Base-by-base conservation (phyloP, 257 asterid species). In the Forsythia suspensa region DNA sequence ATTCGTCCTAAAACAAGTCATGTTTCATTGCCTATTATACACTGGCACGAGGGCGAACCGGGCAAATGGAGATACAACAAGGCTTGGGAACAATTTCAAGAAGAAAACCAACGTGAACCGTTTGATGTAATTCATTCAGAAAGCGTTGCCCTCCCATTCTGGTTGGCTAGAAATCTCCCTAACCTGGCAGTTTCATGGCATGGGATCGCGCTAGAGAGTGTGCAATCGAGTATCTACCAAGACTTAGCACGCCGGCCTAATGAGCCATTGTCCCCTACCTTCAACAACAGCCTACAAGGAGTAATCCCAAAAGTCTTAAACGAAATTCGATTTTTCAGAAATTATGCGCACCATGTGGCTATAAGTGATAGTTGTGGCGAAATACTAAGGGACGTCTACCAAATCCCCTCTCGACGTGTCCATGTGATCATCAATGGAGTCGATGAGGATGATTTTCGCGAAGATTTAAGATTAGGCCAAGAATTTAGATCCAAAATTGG, bases 141-240 rank as follows among this genome's bases (percentile, higher is more conserved):
- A 66, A 95, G 99, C 73, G 98, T 95, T n/a, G 92, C 97, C 39
- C 88, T 95, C 18, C 98, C 98, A 7, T 81, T 80, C 61, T 87
- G 92, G 87, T 68, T 93, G 11, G 98, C 98, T 0, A 82, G 87
- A 5, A 73, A 78, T 15, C 78, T 88, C 6, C 73, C 89, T 0
- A 89, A 93, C 83, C 93, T 95, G 16, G 99, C 82, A 1, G 99
- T 93, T 1, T 95, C 99, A 0, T 95, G 99, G 99, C 99, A 93
- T 20, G 97, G 98, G 10, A 95, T 95, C 43, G 98, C 99, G 8
- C 90, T 93, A 37, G 98, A 95, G 86, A 91, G 95, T 79, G 90
- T 91, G 34, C 97, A 93, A 6, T 95, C 98, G 8, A 88, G 90
- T 71, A 95, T 93, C 36, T 93, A 86, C 81, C 97, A 93, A 72